Base-by-base conservation (phyloP, 768 basidiomycete genomes). In the Boletus eberwhitei region DNA sequence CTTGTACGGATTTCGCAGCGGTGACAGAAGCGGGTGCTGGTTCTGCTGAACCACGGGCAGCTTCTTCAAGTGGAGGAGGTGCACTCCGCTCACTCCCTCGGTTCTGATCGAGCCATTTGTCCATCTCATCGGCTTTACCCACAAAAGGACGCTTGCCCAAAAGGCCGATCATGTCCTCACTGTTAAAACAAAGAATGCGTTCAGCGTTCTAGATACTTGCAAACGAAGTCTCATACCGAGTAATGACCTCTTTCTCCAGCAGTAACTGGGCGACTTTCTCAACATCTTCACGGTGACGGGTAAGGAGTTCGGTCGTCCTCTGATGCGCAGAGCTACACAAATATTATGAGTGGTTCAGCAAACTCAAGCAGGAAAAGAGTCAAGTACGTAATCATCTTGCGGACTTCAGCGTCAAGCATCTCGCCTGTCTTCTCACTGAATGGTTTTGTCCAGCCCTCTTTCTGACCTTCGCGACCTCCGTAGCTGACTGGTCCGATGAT, bases 371-470 rank as follows among this genome's bases (percentile, higher is more conserved):
- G 53, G 36, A 24, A 38, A 46, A 19, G 21, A 34, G 24, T 67
- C n/a, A 60, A 71, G 49, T 67, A 88, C 79, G 81, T 88, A 63
- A 98, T 94, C 94, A 98, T 97, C 77, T 91, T 94, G 67, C 93
- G 87, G 21, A 98, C 95, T 73, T 94, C 87, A 8, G 68, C 70
- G 66, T 99, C 97, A 16, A 98, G 76, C 79, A 94, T 88, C 75
- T 98, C 90, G 2, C 89, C 92, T 1, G 97, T 98, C 73, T 90
- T 91, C 79, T 99, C 97, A 63, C 91, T 93, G 78, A 98, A 99
- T 6, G 96, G 97, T 70, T 99, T 99, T 49, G 91, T 91, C 88
- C 93, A 96, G 49, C 82, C 77, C 68, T 96, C 93, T 41, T 86
- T 86, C 42, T 90, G 80, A 26, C 86, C 88, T 60, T 91, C 83